These are phyloP conservation scores for Curvularia sp. DNA, from an alignment of 2,329 filamentous ascomycete species.

Conservation along the genomic window DNA sequence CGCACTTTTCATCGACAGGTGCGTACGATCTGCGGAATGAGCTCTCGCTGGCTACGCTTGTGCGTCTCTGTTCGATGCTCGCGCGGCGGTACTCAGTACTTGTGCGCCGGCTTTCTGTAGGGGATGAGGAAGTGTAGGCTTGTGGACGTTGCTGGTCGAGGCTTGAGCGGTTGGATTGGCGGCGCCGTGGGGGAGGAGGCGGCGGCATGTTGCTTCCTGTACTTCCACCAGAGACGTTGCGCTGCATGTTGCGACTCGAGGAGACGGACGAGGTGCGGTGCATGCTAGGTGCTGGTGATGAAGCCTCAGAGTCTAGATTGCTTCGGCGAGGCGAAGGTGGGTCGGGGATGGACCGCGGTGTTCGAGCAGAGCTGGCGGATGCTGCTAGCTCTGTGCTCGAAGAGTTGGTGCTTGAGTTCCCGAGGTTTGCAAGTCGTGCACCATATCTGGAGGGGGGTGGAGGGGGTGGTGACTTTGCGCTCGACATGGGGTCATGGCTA, in stretches of 20 bases:
- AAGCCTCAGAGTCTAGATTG: slow-evolving; percentile 34
- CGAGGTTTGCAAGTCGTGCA: slow-evolving; percentile 32
- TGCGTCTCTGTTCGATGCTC: slow-evolving; percentile 42
- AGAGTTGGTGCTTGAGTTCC: slow-evolving; percentile 37
- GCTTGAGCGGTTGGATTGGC: slow-evolving; percentile 43
- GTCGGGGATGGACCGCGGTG: slow-evolving; percentile 30
- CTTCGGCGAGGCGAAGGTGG: slow-evolving; percentile 33
- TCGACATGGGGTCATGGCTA: slow-evolving; percentile 26
- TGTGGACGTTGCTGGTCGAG: slow-evolving; percentile 41
- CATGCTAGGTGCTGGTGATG: slow-evolving; percentile 28
- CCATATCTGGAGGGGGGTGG: slow-evolving; percentile 46
- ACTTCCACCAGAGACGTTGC: slow-evolving; percentile 39
- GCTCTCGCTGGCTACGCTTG: slow-evolving; percentile 44
- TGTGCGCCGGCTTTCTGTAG: slow-evolving; percentile 37
- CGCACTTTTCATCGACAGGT: slow-evolving; percentile 23
- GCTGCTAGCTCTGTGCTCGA: slow-evolving; percentile 41
- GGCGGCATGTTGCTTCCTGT: slow-evolving; percentile 33
- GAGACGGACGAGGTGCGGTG: slow-evolving; percentile 38
- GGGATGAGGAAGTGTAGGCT: slow-evolving; percentile 26
- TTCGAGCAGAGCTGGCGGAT: slow-evolving; percentile 28
- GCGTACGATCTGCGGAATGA: slow-evolving; percentile 39
- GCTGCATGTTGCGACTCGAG: slow-evolving; percentile 35
- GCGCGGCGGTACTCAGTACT: slow-evolving; percentile 38
- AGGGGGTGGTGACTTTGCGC: slow-evolving; percentile 41
- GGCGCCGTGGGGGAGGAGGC: slow-evolving; percentile 43